Base-by-base conservation (phyloP, 441 rosid genomes). In the Bocquillonia castaneifolia region DNA sequence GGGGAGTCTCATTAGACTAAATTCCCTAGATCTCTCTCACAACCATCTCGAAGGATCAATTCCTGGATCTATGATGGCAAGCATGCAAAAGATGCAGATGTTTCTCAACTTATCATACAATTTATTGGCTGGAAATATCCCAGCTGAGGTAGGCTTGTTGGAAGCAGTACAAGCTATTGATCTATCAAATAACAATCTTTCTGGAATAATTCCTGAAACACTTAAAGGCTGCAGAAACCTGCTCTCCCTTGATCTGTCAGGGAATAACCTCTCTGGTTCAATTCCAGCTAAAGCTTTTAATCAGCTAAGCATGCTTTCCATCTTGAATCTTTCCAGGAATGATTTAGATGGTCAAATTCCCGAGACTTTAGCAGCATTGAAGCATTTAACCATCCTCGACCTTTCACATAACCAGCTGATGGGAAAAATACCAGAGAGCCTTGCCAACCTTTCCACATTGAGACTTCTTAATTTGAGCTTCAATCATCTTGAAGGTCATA, bases 91-190 rank as follows among this genome's bases (percentile, higher is more conserved):
- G n/a, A 62, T 90, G 80, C 91, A 87, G 76, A 66, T 85, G 59
- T 78, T 72, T 58, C 83, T 92, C 54, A 88, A 90, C 83, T 70
- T 92, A 25, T 90, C 98, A 44, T 58, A 83, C 75, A 92, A 90
- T 72, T 72, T 74, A 36, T 64, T 92, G 58, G 69, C 70, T 3
- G 98, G 96, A 72, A 34, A 60, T 53, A 81, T 88, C 29, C 92
- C 96, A 14, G 68, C 28, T 29, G 93, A 88, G 84, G 80, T 92
- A 22, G 98, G 98, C 40, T 76, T 10, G 78, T 63, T 90, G 74
- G 80, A 81, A 72, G 85, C 78, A 80, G 84, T 85, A 65, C 92
- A 92, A 79, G 82, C 77, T 71, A 90, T 92, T 70, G 96, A 92
- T 74, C 72, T 90, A 64, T 88, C 96, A 12, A 80, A 81, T 76